phyloP scores from a whole-genome alignment of 129 eudicot species.

The Helianthus annuus region HanXRQr2.0-SUNRISE NC_035437.2:12883222-12883721 shows the following conservation, averaged over 20 bases:
- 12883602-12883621: background rate
- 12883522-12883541: background rate
- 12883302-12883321: slow-evolving; percentile 68
- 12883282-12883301: slow-evolving; percentile 13
- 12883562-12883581: slow-evolving; percentile 5
- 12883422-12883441: slow-evolving; percentile 95
- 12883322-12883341: slow-evolving; percentile 97
- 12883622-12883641: too few species aligned
- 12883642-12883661: background rate
- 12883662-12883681: background rate
- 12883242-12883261: background rate
- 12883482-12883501: slow-evolving; percentile 93
- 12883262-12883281: background rate
- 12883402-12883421: slow-evolving; percentile 75
- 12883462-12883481: slow-evolving; percentile 93
- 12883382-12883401: slow-evolving; percentile 83
- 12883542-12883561: background rate
- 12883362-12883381: slow-evolving; percentile 71
- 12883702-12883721: too few species aligned
- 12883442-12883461: slow-evolving; percentile 98
- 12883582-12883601: background rate
- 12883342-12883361: slow-evolving; percentile 88
- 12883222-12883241: slow-evolving; percentile 6
- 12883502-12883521: slow-evolving; percentile 24
- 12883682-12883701: too few species aligned